Evolutionary conservation across 2,329 filamentous ascomycete genomes (phyloP).

Genomic region (Trichoderma koningii): DNA sequence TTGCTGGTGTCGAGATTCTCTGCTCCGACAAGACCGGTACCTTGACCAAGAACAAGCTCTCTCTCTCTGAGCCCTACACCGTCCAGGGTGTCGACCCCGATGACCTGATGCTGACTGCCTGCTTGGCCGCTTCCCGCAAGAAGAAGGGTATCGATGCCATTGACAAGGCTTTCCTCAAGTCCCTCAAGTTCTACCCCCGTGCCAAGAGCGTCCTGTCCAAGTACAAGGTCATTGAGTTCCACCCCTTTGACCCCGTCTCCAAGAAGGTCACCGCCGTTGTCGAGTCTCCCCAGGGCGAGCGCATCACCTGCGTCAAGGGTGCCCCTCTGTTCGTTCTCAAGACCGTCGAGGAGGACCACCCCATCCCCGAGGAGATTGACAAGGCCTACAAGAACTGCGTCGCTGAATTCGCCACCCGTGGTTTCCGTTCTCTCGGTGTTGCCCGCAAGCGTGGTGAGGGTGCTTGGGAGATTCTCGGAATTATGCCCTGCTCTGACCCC

Average conservation of each 20-base stretch:
- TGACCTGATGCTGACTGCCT: constrained; percentile 90
- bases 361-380: constrained; percentile 74
- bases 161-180: constrained; percentile 91
- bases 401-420: constrained; percentile 86
- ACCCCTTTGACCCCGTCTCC: constrained; percentile 88
- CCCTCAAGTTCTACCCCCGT: constrained; percentile 76
- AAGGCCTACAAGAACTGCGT: constrained; percentile 90
- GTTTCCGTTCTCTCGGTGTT: constrained; percentile 92
- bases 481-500: constrained; percentile 92
- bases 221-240: constrained; percentile 83
- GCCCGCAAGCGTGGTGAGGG: constrained; percentile 82
- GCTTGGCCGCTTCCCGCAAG: constrained; percentile 86
- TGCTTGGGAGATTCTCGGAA: constrained; percentile 88
- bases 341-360: constrained; percentile 83
- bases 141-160: constrained; percentile 96
- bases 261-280: constrained; percentile 89
- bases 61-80: constrained; percentile 80
- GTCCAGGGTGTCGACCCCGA: constrained; percentile 80
- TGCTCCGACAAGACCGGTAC: constrained; percentile 96
- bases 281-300: constrained; percentile 78
- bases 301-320: constrained; percentile 87
- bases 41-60: constrained; percentile 91
- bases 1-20: constrained; percentile 90
- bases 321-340: constrained; percentile 85
- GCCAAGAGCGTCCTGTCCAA: constrained; percentile 79